A percentile compares a stretch with the other conserved stretches of the same genome.
Evolutionary conservation across 768 basidiomycete species (phyloP).

Genomic region (Psilocybe cyanescens): DNA sequence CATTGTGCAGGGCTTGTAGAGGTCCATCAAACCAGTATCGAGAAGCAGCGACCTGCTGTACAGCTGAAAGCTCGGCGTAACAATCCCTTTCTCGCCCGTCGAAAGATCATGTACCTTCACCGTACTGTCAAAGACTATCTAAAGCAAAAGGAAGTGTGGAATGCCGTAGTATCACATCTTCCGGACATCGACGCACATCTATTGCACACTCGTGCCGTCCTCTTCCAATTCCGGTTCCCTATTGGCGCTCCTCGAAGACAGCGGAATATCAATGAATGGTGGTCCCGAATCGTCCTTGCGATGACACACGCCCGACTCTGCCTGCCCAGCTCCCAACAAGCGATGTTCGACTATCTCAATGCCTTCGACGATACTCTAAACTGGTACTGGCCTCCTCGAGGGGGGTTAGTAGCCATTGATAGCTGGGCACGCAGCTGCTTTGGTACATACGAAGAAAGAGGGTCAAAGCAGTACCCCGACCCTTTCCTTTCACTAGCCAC

Average conservation of each 20-base stretch:
- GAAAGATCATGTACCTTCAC: conserved; percentile 14
- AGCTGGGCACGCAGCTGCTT: conserved; percentile 16
- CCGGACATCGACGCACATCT: neutral
- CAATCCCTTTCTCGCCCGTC: neutral
- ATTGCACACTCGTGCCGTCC: neutral
- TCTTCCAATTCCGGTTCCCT: conserved; percentile 3
- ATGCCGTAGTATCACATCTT: conserved; percentile 1
- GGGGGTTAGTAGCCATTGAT: conserved; percentile 6
- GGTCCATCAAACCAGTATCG: conserved; percentile 6
- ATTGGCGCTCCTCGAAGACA: conserved; percentile 5
- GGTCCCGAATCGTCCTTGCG: conserved; percentile 8
- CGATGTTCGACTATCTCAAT: conserved; percentile 13
- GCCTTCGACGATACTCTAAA: conserved; percentile 14
- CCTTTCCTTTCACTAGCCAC: conserved; percentile 14
- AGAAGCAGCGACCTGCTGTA: neutral
- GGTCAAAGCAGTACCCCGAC: conserved; percentile 6
- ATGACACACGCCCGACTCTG: conserved; percentile 13
- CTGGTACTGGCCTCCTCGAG: conserved; percentile 14
- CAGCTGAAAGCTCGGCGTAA: neutral
- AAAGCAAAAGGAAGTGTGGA: conserved; percentile 3
- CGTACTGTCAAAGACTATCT: conserved; percentile 16
- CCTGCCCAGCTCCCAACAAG: neutral
- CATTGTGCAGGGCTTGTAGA: conserved; percentile 11
- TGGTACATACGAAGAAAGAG: conserved; percentile 15
- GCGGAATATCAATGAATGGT: conserved; percentile 15